Base-by-base conservation (phyloP, 176 grass and related monocot genomes). In the Carex scoparia region DNA sequence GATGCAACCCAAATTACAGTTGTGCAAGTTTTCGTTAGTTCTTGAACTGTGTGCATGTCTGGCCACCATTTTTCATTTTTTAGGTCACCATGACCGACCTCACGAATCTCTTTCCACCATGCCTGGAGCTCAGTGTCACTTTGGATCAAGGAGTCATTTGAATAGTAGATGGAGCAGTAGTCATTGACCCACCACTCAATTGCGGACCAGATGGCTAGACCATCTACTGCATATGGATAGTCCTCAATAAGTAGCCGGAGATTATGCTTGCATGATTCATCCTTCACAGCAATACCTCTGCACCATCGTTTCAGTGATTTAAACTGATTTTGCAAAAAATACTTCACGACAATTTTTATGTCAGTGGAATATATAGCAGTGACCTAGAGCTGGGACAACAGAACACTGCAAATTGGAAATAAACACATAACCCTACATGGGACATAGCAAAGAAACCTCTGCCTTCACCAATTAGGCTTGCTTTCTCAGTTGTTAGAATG, bases 51-150 rank as follows among this genome's bases (percentile, higher is more conserved):
- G 32, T 81, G 72, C 92, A 97, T 94, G 42, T 0, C 2, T 0
- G 92, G 92, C 94, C 90, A 97, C 94, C 94, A 97, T 0, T 64
- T 1, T 48, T 86, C 83, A 70, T 88, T 82, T 89, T 83, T 94
- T 77, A 89, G 87, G 88, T 97, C 94, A 82, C 94, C 92, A 84
- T 97, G 94, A 33, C 94, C 94, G 57, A 91, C 94, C 79, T 97
- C 90, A 27, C 90, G 90, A 1, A 89, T 86, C 92, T 97, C 94
- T 86, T 82, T 89, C 94, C 94, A 97, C 94, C 94, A 97, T 57
- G 68, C 88, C 67, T 92, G 94, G 42, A 97, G 83, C 88, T 97
- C 94, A 4, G 1, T 16, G 85, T 97, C 94, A 79, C 23, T 72
- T 44, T 19, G 82, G 5, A 94, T 48, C 32, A 42, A 51, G 59